phyloP scores from a whole-genome alignment of 192 early-diverging fungal genomes.

The Phlyctochytrium arcticum region DNA sequence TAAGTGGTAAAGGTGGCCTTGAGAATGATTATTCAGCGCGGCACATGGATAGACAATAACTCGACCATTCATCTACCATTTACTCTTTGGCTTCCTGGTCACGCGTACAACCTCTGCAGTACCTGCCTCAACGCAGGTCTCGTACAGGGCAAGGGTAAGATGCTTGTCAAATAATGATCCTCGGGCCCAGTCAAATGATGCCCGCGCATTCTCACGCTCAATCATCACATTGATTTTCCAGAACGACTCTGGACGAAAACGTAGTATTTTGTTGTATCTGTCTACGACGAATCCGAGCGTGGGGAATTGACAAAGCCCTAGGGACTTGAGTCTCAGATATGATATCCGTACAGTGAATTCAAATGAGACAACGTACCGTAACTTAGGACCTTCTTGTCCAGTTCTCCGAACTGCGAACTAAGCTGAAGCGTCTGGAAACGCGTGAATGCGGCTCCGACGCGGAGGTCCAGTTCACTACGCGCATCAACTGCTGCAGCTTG shows the following conservation, averaged over 20 bases:
- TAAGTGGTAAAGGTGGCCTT: conserved; percentile 86
- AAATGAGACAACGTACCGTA: conserved; percentile 56
- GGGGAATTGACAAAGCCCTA: conserved; percentile 93
- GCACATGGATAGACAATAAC: not conserved
- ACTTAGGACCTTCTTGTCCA: conserved; percentile 65
- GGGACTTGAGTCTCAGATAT: not conserved
- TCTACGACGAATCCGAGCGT: conserved; percentile 95
- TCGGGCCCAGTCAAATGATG: conserved; percentile 73
- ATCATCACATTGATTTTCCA: conserved; percentile 75
- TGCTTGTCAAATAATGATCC: conserved; percentile 72
- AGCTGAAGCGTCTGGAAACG: conserved; percentile 83
- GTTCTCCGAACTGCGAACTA: conserved; percentile 45
- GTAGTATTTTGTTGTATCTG: conserved; percentile 65
- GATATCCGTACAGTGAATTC: conserved; percentile 5
- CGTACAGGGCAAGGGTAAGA: conserved; percentile 66
- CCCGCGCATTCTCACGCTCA: conserved; percentile 40
- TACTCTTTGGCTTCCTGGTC: conserved; percentile 61
- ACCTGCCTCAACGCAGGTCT: conserved; percentile 60
- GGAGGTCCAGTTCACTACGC: conserved; percentile 82
- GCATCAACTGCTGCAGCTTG: conserved; percentile 79
- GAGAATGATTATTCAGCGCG: not conserved
- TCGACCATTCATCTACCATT: conserved; percentile 58
- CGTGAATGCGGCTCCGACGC: conserved; percentile 89
- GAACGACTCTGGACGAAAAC: conserved; percentile 84
- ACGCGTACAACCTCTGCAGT: conserved; percentile 59